Percentiles rank a stretch among this genome's conserved stretches.
These are phyloP conservation scores for Dryas drummondii DNA, from an alignment of 306 rosid species.

Conservation along the genomic window DNA sequence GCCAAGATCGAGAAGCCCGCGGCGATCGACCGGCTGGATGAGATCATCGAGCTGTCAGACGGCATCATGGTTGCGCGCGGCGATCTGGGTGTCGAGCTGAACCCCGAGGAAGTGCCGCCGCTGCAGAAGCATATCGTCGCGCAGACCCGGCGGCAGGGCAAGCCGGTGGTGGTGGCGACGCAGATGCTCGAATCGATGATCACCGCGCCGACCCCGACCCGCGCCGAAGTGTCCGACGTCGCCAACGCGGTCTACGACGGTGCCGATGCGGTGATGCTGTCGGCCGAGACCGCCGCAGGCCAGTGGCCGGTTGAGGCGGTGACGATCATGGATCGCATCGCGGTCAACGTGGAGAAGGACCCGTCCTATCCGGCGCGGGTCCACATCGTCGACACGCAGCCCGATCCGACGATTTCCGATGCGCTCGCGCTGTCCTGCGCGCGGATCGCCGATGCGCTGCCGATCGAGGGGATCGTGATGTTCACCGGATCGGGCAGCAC, in stretches of 20 bases:
- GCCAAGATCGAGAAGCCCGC: constrained; percentile 16
- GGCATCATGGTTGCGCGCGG: constrained; percentile 23
- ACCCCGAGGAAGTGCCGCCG: constrained; percentile 9
- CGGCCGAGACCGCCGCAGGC: constrained; percentile 10
- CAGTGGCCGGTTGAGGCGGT: constrained; percentile 10
- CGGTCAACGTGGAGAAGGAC: too few relatives aligned
- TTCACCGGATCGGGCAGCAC: too few relatives aligned
- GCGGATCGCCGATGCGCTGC: too few relatives aligned
- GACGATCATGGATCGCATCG: too few relatives aligned
- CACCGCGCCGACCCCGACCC: constrained; percentile 12
- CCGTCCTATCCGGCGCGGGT: too few relatives aligned
- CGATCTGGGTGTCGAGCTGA: constrained; percentile 13
- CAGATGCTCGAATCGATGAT: constrained; percentile 18
- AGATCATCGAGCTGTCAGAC: constrained; percentile 1
- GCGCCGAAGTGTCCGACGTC: constrained; percentile 16
- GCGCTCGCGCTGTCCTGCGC: too few relatives aligned
- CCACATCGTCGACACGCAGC: too few relatives aligned
- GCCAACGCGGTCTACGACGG: constrained; percentile 6
- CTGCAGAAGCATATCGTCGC: constrained; percentile 10
- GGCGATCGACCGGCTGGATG: constrained; percentile 3
- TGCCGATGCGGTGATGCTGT: constrained; percentile 17
- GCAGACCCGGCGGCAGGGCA: constrained; percentile 9
- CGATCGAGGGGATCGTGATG: too few relatives aligned
- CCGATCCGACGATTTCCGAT: too few relatives aligned
- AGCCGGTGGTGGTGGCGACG: constrained; percentile 14